Evolutionary conservation across 2,329 filamentous ascomycete species (phyloP).

Genomic region (Neofusicoccum sp.): DNA sequence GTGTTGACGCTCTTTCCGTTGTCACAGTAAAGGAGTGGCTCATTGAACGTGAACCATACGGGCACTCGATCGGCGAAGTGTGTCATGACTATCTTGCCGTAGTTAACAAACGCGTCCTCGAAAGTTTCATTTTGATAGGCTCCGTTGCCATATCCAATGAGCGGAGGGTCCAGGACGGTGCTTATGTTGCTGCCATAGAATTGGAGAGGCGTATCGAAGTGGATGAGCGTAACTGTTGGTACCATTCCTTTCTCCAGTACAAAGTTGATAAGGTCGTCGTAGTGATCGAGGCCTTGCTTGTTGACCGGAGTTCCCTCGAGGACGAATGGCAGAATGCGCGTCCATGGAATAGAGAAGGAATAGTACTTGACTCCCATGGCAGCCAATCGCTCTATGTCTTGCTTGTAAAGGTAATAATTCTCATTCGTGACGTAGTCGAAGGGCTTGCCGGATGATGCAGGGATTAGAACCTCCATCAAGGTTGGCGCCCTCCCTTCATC

Average conservation of each 20-base stretch:
- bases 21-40: conserved; percentile 14
- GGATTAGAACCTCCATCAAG: conserved; percentile 37
- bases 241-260: conserved; percentile 43
- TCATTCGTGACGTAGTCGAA: conserved; percentile 29
- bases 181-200: conserved; percentile 43
- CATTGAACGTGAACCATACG: conserved; percentile 38
- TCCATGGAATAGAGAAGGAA: conserved; percentile 50
- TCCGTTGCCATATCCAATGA: conserved; percentile 4
- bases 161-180: conserved; percentile 40
- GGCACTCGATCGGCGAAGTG: conserved; percentile 47
- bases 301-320: conserved; percentile 48
- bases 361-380: conserved; percentile 37
- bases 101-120: conserved; percentile 37
- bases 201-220: conserved; percentile 45
- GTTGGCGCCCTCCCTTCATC: conserved; percentile 41
- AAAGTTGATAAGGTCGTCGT: conserved; percentile 49
- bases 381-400: conserved; percentile 41
- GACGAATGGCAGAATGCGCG: conserved; percentile 51
- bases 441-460: conserved; percentile 27
- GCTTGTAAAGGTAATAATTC: conserved; percentile 51
- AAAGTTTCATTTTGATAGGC: conserved; percentile 44
- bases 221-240: conserved; percentile 46
- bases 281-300: conserved; percentile 46
- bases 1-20: conserved; percentile 8
- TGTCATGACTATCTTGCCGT: conserved; percentile 38